Percentiles rank a stretch among this genome's conserved stretches.
These are phyloP conservation scores for Daldinia decipiens DNA, from an alignment of 495 filamentous ascomycete species.

Conservation along the genomic window DNA sequence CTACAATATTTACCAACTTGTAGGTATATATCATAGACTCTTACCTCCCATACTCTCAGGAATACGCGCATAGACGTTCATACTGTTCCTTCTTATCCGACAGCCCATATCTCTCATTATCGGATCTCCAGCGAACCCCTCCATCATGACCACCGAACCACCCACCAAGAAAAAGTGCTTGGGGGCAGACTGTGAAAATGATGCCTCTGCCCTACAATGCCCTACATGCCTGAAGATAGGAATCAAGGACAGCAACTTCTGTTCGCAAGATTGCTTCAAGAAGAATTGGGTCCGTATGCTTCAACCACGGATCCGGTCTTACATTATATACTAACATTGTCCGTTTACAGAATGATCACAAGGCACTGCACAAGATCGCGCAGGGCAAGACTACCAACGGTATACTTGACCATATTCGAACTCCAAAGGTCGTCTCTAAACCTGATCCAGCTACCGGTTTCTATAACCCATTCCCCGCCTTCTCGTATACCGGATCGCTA, in stretches of 20 bases:
- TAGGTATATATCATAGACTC: neutral
- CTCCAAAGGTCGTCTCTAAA: slow-evolving; percentile 84
- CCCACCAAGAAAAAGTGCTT: slow-evolving; percentile 75
- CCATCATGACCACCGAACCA: slow-evolving; percentile 59
- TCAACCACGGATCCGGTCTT: neutral
- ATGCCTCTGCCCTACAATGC: slow-evolving; percentile 86
- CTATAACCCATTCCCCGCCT: slow-evolving; percentile 92
- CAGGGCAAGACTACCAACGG: slow-evolving; percentile 70
- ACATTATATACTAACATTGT: slow-evolving; percentile 24
- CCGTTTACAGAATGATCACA: slow-evolving; percentile 77
- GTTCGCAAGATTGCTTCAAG: slow-evolving; percentile 99
- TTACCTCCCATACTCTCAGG: neutral
- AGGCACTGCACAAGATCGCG: slow-evolving; percentile 75
- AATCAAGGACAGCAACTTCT: slow-evolving; percentile 91
- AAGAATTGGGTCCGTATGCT: slow-evolving; percentile 84
- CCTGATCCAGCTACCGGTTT: slow-evolving; percentile 87
- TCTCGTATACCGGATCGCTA: slow-evolving; percentile 79
- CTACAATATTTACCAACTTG: neutral
- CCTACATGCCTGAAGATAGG: slow-evolving; percentile 92
- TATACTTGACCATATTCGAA: slow-evolving; percentile 72
- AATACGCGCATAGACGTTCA: neutral
- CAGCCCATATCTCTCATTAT: neutral
- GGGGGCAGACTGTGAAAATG: slow-evolving; percentile 83
- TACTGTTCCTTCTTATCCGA: neutral
- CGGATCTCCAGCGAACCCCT: slow-evolving; percentile 9